Conservation (phyloP, 805 yeast species). For the Vanderwaltozyma polyspora region DNA sequence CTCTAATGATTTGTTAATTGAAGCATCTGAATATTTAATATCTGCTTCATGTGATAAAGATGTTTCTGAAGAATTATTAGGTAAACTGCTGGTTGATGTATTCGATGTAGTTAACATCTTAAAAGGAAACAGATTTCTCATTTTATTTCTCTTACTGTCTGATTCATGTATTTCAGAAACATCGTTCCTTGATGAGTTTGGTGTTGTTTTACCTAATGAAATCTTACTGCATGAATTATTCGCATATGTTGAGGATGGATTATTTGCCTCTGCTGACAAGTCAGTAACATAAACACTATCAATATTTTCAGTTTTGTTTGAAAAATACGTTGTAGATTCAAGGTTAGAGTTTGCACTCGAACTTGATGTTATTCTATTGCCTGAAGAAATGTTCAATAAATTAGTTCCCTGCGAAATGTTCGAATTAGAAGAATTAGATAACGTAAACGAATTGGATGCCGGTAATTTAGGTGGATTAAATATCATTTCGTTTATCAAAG, state of each 20-base stretch:
- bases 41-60: slow-evolving; percentile 4
- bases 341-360: neutral
- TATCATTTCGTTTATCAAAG: slow-evolving; percentile 30
- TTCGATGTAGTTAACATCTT: slow-evolving; percentile 24
- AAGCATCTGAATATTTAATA: slow-evolving; percentile 10
- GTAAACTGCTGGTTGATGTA: slow-evolving; percentile 1
- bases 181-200: neutral
- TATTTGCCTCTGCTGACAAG: neutral
- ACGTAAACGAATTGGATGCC: slow-evolving; percentile 2
- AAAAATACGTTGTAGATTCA: neutral
- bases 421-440: too few relatives aligned
- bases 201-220: neutral
- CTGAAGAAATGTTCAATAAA: too few relatives aligned
- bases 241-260: slow-evolving; percentile 2
- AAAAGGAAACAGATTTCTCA: slow-evolving; percentile 53
- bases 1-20: slow-evolving; percentile 23
- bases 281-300: neutral
- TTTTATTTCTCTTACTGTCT: slow-evolving; percentile 29
- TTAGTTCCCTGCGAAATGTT: too few relatives aligned
- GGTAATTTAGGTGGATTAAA: slow-evolving; percentile 11
- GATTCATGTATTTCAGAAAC: neutral
- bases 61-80: too few relatives aligned
- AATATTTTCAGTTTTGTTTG: neutral
- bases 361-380: too few relatives aligned
- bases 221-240: too few relatives aligned